Conservation (phyloP, 1,284 basidiomycete genomes). For the Trametes polyzona region DNA sequence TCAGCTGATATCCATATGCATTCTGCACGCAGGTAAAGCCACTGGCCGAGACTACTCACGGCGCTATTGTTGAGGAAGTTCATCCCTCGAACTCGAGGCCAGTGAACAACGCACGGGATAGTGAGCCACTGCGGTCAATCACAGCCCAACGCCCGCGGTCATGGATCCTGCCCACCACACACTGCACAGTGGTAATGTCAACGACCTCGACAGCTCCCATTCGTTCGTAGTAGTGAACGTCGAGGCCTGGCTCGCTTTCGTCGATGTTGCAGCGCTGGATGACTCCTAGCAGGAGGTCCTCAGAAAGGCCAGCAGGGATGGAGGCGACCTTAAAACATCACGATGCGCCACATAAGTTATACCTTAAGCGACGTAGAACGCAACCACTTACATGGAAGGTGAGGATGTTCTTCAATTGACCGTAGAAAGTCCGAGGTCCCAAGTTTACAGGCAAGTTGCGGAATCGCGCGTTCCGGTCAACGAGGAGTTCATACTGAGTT, state of each 20-base stretch:
- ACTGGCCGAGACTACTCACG: too few relatives aligned
- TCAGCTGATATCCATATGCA: too few relatives aligned
- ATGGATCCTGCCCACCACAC: not conserved
- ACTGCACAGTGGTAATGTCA: not conserved
- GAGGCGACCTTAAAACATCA: not conserved
- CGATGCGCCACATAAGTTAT: too few relatives aligned
- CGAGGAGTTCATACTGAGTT: not conserved
- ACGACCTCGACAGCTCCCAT: not conserved
- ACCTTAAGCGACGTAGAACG: too few relatives aligned
- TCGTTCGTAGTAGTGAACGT: conserved; percentile 3
- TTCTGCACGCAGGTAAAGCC: too few relatives aligned
- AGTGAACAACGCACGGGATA: not conserved
- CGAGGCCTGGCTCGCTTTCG: not conserved
- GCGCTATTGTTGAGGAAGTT: too few relatives aligned
- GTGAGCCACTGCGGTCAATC: conserved; percentile 1
- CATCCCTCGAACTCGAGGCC: too few relatives aligned
- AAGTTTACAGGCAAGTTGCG: not conserved
- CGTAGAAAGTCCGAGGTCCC: not conserved
- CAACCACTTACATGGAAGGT: not conserved
- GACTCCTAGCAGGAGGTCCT: not conserved
- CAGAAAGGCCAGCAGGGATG: not conserved
- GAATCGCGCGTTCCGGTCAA: conserved; percentile 1
- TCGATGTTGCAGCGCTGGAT: not conserved
- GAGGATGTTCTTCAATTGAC: not conserved
- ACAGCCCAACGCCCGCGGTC: not conserved